Evolutionary conservation across 2,329 filamentous ascomycete genomes (phyloP), one percentile per base, ranked within the genome.

Genomic region (Hansfordia pulvinata): DNA sequence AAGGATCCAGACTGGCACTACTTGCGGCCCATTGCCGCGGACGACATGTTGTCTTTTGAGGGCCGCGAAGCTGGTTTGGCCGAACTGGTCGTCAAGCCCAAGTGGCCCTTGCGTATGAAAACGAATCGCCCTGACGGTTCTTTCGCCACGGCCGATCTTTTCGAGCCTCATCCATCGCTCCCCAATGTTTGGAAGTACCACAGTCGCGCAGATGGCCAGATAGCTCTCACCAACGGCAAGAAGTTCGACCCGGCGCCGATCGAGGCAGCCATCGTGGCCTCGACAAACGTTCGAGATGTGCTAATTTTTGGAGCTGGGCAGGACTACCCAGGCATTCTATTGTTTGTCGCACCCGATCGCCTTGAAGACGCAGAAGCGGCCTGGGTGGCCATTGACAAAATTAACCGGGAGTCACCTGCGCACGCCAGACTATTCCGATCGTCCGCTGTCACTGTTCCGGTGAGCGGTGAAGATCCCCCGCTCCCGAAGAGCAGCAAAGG

Each of bases 201-300:
- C 28, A 69, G 65, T 2, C 54, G 75, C 20, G 60, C 62, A 1
- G 76, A 80, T 36, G 61, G 67, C 3, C 71, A 71, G 27, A 58
- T 79, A 19, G 68, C 66, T 0, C 54, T 80, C 4, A 52, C 68
- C 8, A 79, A 72, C 6, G 74, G 75, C 3, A 77, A 78, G 52
- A 80, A 79, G 36, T 76, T 79, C 32, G 71, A 78, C 36, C 73
- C 74, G 2, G 62, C 64, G 2, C 64, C 67, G 0, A 43, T 78
- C 3, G 75, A 80, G 42, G 62, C 58, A 3, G 56, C 54, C 1
- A 58, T 78, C 4, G 45, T 58, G 2, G 52, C 58, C 2, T 59
- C 57, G 0, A 42, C 43, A 6, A n/a, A 16, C 8, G 36, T 77
- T 1, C 42, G 52, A 3, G 71, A 76, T 30, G 64, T 63, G 0